Percentiles rank a stretch among this genome's conserved stretches.
Conservation (phyloP, 257 asterid genomes). For the Nicotiana sylvestris region DNA sequence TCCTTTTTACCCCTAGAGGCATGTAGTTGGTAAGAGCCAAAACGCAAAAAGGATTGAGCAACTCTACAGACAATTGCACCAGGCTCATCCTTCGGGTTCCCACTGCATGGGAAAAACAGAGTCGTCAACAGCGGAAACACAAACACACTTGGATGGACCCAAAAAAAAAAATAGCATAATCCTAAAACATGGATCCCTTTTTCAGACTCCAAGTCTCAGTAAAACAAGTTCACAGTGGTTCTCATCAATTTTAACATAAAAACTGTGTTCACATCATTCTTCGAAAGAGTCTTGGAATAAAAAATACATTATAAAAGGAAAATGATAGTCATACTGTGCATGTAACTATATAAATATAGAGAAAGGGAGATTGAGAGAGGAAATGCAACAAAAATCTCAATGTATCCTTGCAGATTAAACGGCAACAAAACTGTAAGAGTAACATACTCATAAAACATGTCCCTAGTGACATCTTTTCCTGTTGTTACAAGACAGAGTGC, state of each 20-base stretch:
- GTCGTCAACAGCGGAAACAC: background rate
- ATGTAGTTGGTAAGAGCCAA: constrained; percentile 95
- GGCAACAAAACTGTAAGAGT: background rate
- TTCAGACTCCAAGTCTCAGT: background rate
- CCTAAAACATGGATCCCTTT: background rate
- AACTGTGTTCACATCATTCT: background rate
- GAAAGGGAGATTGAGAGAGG: background rate
- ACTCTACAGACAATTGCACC: constrained; percentile 97
- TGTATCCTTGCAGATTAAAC: background rate
- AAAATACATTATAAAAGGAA: background rate
- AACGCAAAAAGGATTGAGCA: constrained; percentile 86
- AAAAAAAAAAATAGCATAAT: background rate
- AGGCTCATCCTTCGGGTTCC: constrained; percentile 94
- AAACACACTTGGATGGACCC: background rate
- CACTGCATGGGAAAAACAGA: constrained; percentile 49
- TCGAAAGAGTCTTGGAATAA: background rate
- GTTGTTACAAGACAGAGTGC: constrained; percentile 92
- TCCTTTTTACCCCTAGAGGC: constrained; percentile 81
- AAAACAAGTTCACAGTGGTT: background rate
- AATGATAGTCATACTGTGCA: background rate
- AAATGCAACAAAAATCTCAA: background rate
- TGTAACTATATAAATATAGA: background rate
- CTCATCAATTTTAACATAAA: background rate
- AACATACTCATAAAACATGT: constrained; percentile 97
- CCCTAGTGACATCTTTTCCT: constrained; percentile 78